phyloP scores from a whole-genome alignment of 768 basidiomycete species.

The Suillus weaverae region DNA sequence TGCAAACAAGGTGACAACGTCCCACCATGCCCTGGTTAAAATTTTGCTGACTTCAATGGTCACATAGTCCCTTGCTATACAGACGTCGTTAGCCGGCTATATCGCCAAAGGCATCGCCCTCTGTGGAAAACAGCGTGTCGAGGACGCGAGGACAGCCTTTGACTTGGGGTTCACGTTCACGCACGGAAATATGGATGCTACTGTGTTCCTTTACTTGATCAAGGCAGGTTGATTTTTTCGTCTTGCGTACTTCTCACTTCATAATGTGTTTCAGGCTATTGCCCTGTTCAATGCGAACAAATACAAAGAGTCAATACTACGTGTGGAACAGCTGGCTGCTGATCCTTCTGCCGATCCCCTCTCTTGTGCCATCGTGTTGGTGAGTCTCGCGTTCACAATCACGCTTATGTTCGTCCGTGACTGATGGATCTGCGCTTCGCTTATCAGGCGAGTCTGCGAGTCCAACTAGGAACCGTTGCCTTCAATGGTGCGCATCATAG shows the following conservation, averaged over 20 bases:
- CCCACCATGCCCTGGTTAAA: no score
- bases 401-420: neutral
- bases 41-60: no score
- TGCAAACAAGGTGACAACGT: neutral
- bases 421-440: neutral
- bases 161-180: neutral
- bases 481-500: neutral
- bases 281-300: neutral
- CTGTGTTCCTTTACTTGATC: neutral
- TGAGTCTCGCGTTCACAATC: neutral
- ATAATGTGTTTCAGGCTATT: neutral
- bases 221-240: neutral
- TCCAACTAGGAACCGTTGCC: neutral
- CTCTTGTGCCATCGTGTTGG: neutral
- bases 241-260: neutral
- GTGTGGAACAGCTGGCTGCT: neutral
- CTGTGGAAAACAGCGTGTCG: neutral
- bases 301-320: neutral
- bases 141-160: neutral
- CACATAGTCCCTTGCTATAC: neutral
- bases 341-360: neutral
- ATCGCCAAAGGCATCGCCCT: neutral
- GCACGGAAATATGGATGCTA: neutral
- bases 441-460: neutral
- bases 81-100: neutral